Percentiles rank a stretch among this genome's conserved stretches.
Evolutionary conservation across 345 rosid species (phyloP).

Genomic region (Dovyalis caffra): DNA sequence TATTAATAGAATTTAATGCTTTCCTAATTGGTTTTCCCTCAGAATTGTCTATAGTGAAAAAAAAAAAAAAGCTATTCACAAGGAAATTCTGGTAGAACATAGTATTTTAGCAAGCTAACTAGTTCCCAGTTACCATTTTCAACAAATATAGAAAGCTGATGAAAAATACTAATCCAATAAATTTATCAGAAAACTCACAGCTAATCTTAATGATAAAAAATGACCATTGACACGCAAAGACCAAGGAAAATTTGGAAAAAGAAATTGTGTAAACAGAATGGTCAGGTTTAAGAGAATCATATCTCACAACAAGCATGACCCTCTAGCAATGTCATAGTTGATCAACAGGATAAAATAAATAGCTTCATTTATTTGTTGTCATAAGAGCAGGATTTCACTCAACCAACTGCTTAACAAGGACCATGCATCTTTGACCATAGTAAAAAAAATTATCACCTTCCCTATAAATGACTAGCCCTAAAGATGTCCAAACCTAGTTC

Average conservation of each 20-base stretch:
- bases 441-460: no score
- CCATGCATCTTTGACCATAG: no score
- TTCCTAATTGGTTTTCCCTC: neutral
- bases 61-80: neutral
- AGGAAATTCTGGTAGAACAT: neutral
- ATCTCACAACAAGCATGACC: neutral
- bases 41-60: neutral
- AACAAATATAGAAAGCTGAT: neutral
- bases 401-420: neutral
- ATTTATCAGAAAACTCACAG: neutral
- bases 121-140: neutral
- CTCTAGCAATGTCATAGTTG: neutral
- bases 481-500: neutral
- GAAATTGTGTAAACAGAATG: neutral
- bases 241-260: neutral
- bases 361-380: neutral
- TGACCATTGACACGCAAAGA: neutral
- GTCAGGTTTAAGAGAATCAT: neutral
- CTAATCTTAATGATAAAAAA: neutral
- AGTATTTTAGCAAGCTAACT: neutral
- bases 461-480: neutral
- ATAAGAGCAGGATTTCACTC: neutral
- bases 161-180: neutral
- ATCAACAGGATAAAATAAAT: neutral
- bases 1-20: neutral